Conservation (phyloP, 768 basidiomycete species). For the Chalciporus sphaerocephalus region DNA sequence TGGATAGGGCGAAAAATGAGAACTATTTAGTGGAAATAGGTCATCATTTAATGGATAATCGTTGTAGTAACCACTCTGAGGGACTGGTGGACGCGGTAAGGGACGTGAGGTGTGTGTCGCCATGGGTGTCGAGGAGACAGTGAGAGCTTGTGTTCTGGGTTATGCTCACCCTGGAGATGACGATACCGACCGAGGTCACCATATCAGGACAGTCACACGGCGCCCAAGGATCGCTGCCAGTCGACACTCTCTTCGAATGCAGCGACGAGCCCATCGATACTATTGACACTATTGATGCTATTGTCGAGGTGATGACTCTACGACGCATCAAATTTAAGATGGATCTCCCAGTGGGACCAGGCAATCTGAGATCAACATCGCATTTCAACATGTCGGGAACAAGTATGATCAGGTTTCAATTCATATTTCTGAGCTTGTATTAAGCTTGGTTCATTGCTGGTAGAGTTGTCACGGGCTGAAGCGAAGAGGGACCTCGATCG, state of each 20-base stretch:
- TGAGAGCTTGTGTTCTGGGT: not conserved
- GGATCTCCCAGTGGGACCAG: not conserved
- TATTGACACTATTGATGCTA: too few relatives aligned
- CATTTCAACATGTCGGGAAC: not conserved
- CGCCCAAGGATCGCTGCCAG: not conserved
- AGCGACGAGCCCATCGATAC: not conserved
- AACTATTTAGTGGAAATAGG: constrained; percentile 10
- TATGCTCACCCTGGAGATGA: not conserved
- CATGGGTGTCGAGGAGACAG: constrained; percentile 5
- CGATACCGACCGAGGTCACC: not conserved
- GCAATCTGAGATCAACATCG: not conserved
- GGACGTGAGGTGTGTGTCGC: constrained; percentile 5
- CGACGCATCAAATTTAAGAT: too few relatives aligned
- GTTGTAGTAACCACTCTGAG: constrained; percentile 1
- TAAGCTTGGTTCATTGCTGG: not conserved
- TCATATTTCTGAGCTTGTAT: not conserved
- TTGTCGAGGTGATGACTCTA: not conserved
- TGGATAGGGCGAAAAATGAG: constrained; percentile 33
- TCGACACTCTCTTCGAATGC: not conserved
- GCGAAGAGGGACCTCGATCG: not conserved
- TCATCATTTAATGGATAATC: constrained; percentile 4
- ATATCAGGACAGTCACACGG: not conserved
- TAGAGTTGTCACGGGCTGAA: not conserved
- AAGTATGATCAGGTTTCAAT: not conserved
- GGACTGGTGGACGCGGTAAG: not conserved